Evolutionary conservation across 2,329 filamentous ascomycete species (phyloP).

Genomic region (Monosporascus sp.): DNA sequence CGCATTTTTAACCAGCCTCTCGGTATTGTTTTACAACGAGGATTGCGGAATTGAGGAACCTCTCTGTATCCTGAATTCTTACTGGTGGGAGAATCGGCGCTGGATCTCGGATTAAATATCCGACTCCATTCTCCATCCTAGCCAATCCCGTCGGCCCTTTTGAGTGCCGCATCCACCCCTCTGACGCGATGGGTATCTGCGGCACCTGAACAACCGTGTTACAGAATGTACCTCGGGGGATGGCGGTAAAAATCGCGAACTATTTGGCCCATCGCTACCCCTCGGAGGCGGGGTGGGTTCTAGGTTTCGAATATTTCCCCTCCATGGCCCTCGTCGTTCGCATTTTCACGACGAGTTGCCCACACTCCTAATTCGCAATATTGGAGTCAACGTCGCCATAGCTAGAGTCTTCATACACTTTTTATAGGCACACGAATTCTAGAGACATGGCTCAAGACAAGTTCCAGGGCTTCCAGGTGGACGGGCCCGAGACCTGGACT

Average conservation of each 20-base stretch:
- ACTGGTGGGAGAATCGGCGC: constrained; percentile 34
- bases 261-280: not conserved
- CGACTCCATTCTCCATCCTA: not conserved
- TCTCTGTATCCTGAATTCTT: constrained; percentile 6
- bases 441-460: constrained; percentile 33
- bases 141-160: constrained; percentile 11
- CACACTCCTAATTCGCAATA: not conserved
- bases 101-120: constrained; percentile 15
- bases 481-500: constrained; percentile 47
- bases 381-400: not conserved
- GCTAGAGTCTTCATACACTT: not conserved
- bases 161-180: not conserved
- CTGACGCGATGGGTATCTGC: not conserved
- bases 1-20: not conserved
- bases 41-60: not conserved
- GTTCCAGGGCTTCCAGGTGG: constrained; percentile 57
- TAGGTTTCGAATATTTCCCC: constrained; percentile 4
- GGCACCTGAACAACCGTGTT: not conserved
- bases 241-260: not conserved
- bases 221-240: not conserved
- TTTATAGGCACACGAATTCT: constrained; percentile 1
- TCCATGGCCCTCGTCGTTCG: constrained; percentile 7
- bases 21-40: not conserved
- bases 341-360: not conserved
- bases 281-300: constrained; percentile 2